Conservation (phyloP, 1,139 yeast genomes). For the Eremothecium cymbalariae region DNA sequence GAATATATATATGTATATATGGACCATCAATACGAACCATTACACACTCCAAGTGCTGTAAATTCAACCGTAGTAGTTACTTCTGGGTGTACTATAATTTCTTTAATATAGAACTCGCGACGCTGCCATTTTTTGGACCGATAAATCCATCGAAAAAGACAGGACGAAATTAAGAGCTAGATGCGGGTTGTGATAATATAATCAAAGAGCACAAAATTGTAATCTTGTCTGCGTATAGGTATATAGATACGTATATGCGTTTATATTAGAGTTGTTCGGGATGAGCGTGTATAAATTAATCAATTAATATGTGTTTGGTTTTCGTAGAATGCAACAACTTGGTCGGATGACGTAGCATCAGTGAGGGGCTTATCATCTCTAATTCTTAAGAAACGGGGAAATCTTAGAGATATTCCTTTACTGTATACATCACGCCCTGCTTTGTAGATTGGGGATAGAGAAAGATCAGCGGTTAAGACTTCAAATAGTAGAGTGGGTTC, state of each 20-base stretch:
- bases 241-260: not conserved
- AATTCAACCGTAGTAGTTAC: too few species aligned
- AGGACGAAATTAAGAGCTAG: too few species aligned
- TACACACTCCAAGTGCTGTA: too few species aligned
- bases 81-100: too few species aligned
- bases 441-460: slow-evolving; percentile 85
- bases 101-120: too few species aligned
- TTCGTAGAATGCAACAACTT: slow-evolving; percentile 82
- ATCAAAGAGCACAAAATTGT: too few species aligned
- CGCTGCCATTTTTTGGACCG: too few species aligned
- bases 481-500: slow-evolving; percentile 85
- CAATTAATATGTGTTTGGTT: slow-evolving; percentile 46
- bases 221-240: too few species aligned
- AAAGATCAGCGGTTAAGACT: slow-evolving; percentile 87
- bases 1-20: too few species aligned
- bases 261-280: not conserved
- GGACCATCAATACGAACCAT: too few species aligned
- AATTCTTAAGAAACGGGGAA: slow-evolving; percentile 78
- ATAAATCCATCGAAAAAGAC: too few species aligned
- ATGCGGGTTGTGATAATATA: too few species aligned
- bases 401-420: slow-evolving; percentile 82
- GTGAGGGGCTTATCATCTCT: slow-evolving; percentile 85
- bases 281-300: not conserved
- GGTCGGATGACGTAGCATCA: slow-evolving; percentile 84
- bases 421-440: slow-evolving; percentile 76